Evolutionary conservation across 768 basidiomycete genomes (phyloP).

Genomic region (Pluteus cervinus): DNA sequence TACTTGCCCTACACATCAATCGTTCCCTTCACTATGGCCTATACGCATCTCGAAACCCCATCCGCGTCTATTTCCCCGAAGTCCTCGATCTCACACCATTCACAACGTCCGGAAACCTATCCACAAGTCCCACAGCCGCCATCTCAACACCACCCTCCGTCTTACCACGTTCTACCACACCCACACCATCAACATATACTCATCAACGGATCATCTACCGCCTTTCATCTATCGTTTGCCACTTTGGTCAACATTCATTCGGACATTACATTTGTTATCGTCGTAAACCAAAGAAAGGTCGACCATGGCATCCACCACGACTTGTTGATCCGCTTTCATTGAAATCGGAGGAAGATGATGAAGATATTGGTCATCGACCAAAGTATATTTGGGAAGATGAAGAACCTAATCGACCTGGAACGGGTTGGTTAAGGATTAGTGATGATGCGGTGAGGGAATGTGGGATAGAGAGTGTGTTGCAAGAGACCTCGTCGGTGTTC

Average conservation of each 20-base stretch:
- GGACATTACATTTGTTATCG: slow-evolving; percentile 95
- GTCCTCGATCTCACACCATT: slow-evolving; percentile 85
- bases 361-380: slow-evolving; percentile 11
- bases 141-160: slow-evolving; percentile 55
- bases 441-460: slow-evolving; percentile 79
- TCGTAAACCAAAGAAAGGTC: slow-evolving; percentile 50
- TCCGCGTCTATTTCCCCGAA: slow-evolving; percentile 78
- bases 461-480: slow-evolving; percentile 66
- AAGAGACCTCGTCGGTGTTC: slow-evolving; percentile 73
- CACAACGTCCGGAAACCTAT: slow-evolving; percentile 76
- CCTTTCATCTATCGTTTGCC: slow-evolving; percentile 81
- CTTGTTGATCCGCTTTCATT: slow-evolving; percentile 23
- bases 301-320: slow-evolving; percentile 25
- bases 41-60: slow-evolving; percentile 82
- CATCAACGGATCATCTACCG: slow-evolving; percentile 74
- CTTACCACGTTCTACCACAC: slow-evolving; percentile 41
- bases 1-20: slow-evolving; percentile 87
- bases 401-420: slow-evolving; percentile 35
- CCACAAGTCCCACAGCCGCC: slow-evolving; percentile 59
- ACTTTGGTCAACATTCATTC: slow-evolving; percentile 88
- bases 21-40: slow-evolving; percentile 75
- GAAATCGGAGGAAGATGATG: slow-evolving; percentile 12
- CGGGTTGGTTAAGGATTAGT: slow-evolving; percentile 84
- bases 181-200: slow-evolving; percentile 48
- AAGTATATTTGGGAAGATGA: slow-evolving; percentile 55